phyloP scores from a whole-genome alignment of 768 basidiomycete genomes.

The Artomyces pyxidatus region DNA sequence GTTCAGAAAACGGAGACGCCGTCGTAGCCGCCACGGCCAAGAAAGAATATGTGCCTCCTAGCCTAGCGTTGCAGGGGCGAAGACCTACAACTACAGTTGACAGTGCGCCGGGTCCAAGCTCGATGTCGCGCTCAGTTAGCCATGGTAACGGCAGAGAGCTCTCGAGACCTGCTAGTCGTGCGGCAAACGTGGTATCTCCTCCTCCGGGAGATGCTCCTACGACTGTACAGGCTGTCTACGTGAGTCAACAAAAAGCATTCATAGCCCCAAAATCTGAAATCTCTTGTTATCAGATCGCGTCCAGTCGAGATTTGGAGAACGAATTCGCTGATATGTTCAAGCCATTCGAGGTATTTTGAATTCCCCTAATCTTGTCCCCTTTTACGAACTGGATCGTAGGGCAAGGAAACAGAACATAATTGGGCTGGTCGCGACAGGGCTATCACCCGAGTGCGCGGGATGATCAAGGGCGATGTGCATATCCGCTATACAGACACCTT shows the following conservation, averaged over 20 bases:
- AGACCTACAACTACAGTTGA: conserved; percentile 26
- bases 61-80: conserved; percentile 51
- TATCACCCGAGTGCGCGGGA: conserved; percentile 73
- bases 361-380: neutral
- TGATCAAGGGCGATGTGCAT: conserved; percentile 83
- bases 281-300: conserved; percentile 55
- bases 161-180: conserved; percentile 54
- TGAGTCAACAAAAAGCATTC: conserved; percentile 33
- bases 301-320: conserved; percentile 72
- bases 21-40: conserved; percentile 23
- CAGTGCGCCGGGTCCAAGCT: conserved; percentile 18
- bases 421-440: conserved; percentile 80
- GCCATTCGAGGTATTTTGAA: conserved; percentile 58
- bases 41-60: conserved; percentile 71
- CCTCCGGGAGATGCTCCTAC: conserved; percentile 30
- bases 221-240: conserved; percentile 64
- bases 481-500: conserved; percentile 68
- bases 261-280: neutral
- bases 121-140: conserved; percentile 38
- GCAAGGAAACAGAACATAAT: conserved; percentile 96
- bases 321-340: conserved; percentile 79
- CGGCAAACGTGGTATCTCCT: conserved; percentile 38
- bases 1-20: conserved; percentile 52
- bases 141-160: conserved; percentile 40
- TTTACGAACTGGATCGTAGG: conserved; percentile 34